Conservation (phyloP, 208 protist genomes). For the Dictyostelium gargantuum region DNA sequence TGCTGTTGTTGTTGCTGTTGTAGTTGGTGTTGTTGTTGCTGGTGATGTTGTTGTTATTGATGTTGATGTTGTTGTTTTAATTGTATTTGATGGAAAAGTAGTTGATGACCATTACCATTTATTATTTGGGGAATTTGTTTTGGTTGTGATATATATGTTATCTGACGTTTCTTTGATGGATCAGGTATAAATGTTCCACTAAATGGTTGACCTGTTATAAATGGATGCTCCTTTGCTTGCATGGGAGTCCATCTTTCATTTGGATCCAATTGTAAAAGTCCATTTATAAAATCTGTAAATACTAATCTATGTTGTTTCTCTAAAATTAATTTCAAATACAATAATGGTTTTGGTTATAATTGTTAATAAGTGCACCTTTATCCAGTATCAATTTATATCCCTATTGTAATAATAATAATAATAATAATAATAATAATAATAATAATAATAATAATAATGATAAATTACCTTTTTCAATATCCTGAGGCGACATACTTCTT, state of each 20-base stretch:
- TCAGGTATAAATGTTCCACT: slow-evolving; percentile 66
- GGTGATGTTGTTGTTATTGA: background rate
- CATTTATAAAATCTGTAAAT: slow-evolving; percentile 77
- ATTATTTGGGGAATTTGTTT: background rate
- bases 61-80: background rate
- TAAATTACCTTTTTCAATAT: slow-evolving; percentile 34
- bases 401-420: no score
- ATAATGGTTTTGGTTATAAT: no score
- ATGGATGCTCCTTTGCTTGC: slow-evolving; percentile 80
- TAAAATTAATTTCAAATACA: background rate
- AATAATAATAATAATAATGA: background rate
- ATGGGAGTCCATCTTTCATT: slow-evolving; percentile 67
- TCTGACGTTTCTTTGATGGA: background rate
- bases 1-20: background rate
- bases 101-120: background rate
- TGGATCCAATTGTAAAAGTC: slow-evolving; percentile 76
- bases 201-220: slow-evolving; percentile 76
- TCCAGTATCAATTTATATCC: no score
- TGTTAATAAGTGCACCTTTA: no score
- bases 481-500: background rate
- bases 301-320: slow-evolving; percentile 63
- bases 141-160: background rate
- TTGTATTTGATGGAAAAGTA: background rate
- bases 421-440: background rate
- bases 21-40: background rate